Conservation (phyloP, 306 rosid genomes). For the Prunus padus region DNA sequence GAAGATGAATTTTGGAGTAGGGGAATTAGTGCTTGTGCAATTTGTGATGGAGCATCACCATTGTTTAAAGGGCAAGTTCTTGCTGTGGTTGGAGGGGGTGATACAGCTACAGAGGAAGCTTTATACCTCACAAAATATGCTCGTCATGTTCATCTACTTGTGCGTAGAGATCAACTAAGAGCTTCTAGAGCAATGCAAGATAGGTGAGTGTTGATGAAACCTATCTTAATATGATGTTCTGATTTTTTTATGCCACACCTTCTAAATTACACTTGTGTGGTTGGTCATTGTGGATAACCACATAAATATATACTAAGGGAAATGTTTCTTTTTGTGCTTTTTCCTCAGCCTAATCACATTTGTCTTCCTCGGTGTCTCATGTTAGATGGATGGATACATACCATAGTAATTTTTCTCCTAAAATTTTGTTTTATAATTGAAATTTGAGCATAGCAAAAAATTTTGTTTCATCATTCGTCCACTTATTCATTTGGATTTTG, state of each 20-base stretch:
- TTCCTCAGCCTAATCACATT: not conserved
- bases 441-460: not conserved
- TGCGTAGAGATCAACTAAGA: constrained; percentile 76
- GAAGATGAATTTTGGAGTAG: constrained; percentile 99
- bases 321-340: not conserved
- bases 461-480: not conserved
- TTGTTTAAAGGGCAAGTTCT: constrained; percentile 92
- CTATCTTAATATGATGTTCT: constrained; percentile 15
- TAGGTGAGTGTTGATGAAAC: constrained; percentile 59
- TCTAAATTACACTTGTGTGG: constrained; percentile 6
- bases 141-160: constrained; percentile 85
- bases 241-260: constrained; percentile 12
- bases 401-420: not conserved
- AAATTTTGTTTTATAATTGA: not conserved
- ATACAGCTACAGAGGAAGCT: constrained; percentile 97
- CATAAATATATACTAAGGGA: not conserved
- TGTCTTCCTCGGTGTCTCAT: not conserved
- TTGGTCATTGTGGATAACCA: not conserved
- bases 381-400: not conserved
- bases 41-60: constrained; percentile 98
- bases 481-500: not conserved
- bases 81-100: constrained; percentile 96
- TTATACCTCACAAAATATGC: constrained; percentile 89
- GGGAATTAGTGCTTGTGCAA: constrained; percentile 98
- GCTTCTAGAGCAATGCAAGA: constrained; percentile 99